Evolutionary conservation across 2,329 filamentous ascomycete species (phyloP).

Genomic region (Aspergillus arachidicola): DNA sequence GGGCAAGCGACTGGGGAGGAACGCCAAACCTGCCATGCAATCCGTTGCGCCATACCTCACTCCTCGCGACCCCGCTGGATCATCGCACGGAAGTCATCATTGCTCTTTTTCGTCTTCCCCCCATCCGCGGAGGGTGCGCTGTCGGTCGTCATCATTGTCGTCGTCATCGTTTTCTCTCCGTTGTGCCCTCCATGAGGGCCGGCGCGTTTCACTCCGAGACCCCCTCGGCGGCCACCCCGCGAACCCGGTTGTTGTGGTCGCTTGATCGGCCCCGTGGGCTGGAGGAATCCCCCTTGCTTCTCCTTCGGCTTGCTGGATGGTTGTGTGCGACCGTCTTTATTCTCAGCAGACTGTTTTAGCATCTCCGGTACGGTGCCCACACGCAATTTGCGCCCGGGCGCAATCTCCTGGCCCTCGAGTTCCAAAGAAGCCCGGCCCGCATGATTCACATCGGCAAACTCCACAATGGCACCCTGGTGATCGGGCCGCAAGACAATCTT

Average conservation of each 20-base stretch:
- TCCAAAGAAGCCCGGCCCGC: slow-evolving; percentile 63
- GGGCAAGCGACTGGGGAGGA: slow-evolving; percentile 8
- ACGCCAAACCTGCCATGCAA: slow-evolving; percentile 33
- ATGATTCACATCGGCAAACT: slow-evolving; percentile 70
- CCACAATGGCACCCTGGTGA: slow-evolving; percentile 82
- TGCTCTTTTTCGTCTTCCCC: slow-evolving; percentile 52
- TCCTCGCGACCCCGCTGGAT: slow-evolving; percentile 45
- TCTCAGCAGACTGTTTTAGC: slow-evolving; percentile 45
- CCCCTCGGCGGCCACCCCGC: slow-evolving; percentile 49
- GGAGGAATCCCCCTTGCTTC: slow-evolving; percentile 30
- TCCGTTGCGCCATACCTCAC: slow-evolving; percentile 26
- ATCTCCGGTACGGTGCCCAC: slow-evolving; percentile 58
- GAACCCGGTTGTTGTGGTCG: slow-evolving; percentile 50
- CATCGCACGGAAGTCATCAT: slow-evolving; percentile 61
- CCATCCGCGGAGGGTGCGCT: slow-evolving; percentile 16
- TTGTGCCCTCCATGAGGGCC: slow-evolving; percentile 14
- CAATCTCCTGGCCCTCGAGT: slow-evolving; percentile 51
- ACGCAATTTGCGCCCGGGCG: slow-evolving; percentile 43
- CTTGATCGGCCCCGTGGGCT: slow-evolving; percentile 41
- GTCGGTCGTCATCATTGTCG: slow-evolving; percentile 28
- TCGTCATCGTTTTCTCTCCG: slow-evolving; percentile 27
- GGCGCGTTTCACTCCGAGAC: slow-evolving; percentile 52
- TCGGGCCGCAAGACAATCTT: slow-evolving; percentile 80
- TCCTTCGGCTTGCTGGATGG: slow-evolving; percentile 40
- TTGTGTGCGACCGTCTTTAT: slow-evolving; percentile 38